Evolutionary conservation across 805 yeast species (phyloP).

Genomic region (Yamadazyma endophytica): DNA sequence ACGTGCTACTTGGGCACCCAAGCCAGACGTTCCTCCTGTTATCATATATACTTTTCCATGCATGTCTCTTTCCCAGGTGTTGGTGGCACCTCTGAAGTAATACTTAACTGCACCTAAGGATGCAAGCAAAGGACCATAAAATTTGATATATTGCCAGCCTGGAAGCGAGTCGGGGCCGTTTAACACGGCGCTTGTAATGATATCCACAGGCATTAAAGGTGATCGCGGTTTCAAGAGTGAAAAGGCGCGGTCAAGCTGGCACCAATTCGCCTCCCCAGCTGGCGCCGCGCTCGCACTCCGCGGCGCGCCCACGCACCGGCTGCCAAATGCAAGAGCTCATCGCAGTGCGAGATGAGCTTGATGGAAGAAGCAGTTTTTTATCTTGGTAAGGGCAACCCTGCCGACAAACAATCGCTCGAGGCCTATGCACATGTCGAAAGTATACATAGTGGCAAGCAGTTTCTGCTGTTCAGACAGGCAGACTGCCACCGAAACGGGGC

Average conservation of each 20-base stretch:
- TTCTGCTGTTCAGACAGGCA: conserved; percentile 50
- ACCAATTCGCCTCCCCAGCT: not conserved
- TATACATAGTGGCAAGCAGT: conserved; percentile 44
- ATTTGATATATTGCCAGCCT: conserved; percentile 57
- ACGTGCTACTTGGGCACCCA: conserved; percentile 72
- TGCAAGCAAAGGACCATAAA: conserved; percentile 53
- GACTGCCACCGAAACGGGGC: conserved; percentile 45
- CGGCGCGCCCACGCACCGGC: not conserved
- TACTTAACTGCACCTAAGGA: conserved; percentile 52
- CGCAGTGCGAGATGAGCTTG: no score
- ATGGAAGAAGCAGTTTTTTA: conserved; percentile 53
- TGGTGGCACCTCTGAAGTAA: conserved; percentile 73
- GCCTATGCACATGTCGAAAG: conserved; percentile 40
- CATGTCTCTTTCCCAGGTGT: conserved; percentile 89
- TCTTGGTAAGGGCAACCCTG: conserved; percentile 39
- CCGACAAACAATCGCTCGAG: conserved; percentile 42
- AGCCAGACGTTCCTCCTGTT: conserved; percentile 93
- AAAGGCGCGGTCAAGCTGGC: no score
- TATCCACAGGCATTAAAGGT: conserved; percentile 73
- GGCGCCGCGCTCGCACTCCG: not conserved
- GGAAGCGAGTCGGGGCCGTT: conserved; percentile 80
- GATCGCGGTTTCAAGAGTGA: no score
- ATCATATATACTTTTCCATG: conserved; percentile 83
- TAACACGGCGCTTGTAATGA: conserved; percentile 59
- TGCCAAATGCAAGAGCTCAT: no score